Evolutionary conservation across 352 stramenopile genomes (phyloP), one percentile per base, ranked within the genome.

Genomic region (Halophytophthora batemanensis): DNA sequence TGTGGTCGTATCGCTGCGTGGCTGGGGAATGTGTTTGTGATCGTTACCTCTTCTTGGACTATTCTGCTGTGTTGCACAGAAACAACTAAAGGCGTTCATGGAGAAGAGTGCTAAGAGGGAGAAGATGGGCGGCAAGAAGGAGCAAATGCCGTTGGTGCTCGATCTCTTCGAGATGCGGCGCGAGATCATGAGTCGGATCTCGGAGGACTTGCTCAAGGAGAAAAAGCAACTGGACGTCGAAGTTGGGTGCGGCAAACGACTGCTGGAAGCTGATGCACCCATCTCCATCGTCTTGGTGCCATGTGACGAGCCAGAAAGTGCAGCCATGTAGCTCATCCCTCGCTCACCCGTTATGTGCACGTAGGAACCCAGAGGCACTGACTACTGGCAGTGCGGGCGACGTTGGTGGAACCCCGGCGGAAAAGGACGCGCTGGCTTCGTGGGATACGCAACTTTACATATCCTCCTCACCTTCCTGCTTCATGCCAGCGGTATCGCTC

Each of bases 381-480:
- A 36, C 42, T 15, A 21, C 22, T 1, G 54, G 34, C 21, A 50
- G 56, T 17, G 48, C 65, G 23, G 56, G 48, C n/a, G 48, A 22
- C 50, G 51, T 21, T 11, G 57, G 51, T 17, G 59, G 22, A 19
- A 50, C 39, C 33, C 40, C 40, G 2, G 35, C 41, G n/a, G 73
- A 83, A 39, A 70, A 76, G 39, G 74, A 89, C 53, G 56, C 79
- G n/a, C 46, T 91, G 21, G 76, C 78, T 13, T 86, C 76, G 15
- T 80, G 71, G 49, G 81, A 91, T 56, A 76, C 77, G 1, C 76
- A 89, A 42, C 67, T 87, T 45, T 91, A 83, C 53, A 82, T 83
- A 80, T 80, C 72, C 64, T 65, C 51, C 55, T 45, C 29, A 47
- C 23, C 31, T 18, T 44, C 41, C 15, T 40, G n/a, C 21, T 53